Conservation (phyloP, 78 protist species). For the Acrasis kona region DNA sequence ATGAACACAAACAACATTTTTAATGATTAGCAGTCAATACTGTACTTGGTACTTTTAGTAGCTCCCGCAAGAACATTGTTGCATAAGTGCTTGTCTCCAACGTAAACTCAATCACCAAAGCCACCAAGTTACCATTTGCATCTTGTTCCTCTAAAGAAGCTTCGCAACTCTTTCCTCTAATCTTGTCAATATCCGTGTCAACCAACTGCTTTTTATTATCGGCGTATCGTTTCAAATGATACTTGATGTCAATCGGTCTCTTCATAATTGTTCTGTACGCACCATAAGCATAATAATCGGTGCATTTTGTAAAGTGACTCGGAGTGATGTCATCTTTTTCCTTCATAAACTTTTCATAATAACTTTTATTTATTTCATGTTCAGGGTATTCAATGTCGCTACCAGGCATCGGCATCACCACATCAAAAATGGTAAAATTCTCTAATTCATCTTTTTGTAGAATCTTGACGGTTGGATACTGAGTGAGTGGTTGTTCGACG, state of each 20-base stretch:
- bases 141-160: background rate
- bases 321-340: background rate
- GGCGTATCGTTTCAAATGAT: background rate
- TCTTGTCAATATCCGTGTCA: background rate
- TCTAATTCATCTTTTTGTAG: slow-evolving; percentile 25
- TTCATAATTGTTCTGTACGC: slow-evolving; percentile 13
- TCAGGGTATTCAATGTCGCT: slow-evolving; percentile 1
- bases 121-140: background rate
- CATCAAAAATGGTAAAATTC: slow-evolving; percentile 37
- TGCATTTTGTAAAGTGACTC: background rate
- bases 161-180: background rate
- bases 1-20: too few species aligned
- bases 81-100: slow-evolving; percentile 63
- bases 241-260: background rate
- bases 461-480: too few species aligned
- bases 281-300: background rate
- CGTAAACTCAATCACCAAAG: slow-evolving; percentile 42
- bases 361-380: background rate
- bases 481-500: too few species aligned
- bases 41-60: too few species aligned
- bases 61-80: slow-evolving; percentile 73
- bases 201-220: background rate
- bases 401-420: slow-evolving; percentile 69
- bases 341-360: background rate
- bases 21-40: too few species aligned